These are phyloP conservation scores for Euphorbia celastroides DNA, from an alignment of 441 rosid genomes.

Conservation along the genomic window DNA sequence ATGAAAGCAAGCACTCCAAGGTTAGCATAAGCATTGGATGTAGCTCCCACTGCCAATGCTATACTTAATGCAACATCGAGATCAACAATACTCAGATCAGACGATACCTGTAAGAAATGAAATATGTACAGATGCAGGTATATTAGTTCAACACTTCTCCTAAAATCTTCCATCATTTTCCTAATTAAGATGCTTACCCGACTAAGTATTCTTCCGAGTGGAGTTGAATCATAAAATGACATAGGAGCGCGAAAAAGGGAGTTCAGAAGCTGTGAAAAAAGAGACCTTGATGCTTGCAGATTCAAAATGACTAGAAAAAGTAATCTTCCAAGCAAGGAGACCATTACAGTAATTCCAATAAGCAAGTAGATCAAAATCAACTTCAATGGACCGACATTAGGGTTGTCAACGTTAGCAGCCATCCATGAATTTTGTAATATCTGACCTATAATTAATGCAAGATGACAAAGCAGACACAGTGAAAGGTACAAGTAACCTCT, in stretches of 20 bases:
- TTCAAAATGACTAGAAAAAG: conserved; percentile 48
- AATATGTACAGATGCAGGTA: background rate
- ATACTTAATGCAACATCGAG: conserved; percentile 78
- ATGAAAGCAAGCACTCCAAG: conserved; percentile 80
- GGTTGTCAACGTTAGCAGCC: conserved; percentile 88
- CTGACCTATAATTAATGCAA: conserved; percentile 54
- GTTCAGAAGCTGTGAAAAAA: conserved; percentile 74
- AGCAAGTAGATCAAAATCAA: conserved; percentile 65
- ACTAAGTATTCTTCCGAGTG: conserved; percentile 91
- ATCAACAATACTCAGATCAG: conserved; percentile 90
- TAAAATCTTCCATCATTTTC: background rate
- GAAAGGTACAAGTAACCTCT: conserved; percentile 74
- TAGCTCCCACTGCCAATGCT: conserved; percentile 55
- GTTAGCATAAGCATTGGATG: conserved; percentile 50
- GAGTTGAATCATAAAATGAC: conserved; percentile 94
- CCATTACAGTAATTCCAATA: conserved; percentile 47
- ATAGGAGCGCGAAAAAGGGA: conserved; percentile 94
- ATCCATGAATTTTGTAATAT: conserved; percentile 83
- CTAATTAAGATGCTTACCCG: conserved; percentile 44
- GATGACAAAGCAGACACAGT: conserved; percentile 41
- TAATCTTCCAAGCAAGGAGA: conserved; percentile 54
- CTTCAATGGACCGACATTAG: conserved; percentile 52
- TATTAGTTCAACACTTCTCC: conserved; percentile 1
- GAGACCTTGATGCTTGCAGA: conserved; percentile 63
- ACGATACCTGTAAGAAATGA: conserved; percentile 46